Evolutionary conservation across 148 eudicot species (phyloP).

Genomic region (Silene conica): DNA sequence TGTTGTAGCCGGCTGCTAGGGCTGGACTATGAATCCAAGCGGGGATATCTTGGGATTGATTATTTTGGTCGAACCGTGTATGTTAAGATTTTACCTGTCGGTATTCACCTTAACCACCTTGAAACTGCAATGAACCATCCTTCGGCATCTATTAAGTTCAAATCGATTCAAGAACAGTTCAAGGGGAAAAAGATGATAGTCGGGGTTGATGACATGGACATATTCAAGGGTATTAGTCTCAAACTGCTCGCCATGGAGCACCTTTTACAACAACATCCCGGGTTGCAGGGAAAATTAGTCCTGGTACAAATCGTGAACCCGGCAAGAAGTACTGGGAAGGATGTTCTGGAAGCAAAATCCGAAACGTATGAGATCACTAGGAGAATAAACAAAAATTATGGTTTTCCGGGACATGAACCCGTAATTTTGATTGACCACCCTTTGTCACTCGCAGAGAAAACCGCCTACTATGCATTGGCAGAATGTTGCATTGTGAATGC

Average conservation of each 20-base stretch:
- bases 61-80: constrained; percentile 63
- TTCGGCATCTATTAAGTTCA: constrained; percentile 41
- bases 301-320: constrained; percentile 69
- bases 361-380: constrained; percentile 45
- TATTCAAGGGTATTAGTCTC: constrained; percentile 71
- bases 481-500: constrained; percentile 80
- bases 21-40: constrained; percentile 55
- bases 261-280: constrained; percentile 35
- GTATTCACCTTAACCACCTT: constrained; percentile 52
- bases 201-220: constrained; percentile 84
- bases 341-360: constrained; percentile 53
- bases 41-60: constrained; percentile 68
- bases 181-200: constrained; percentile 50
- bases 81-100: constrained; percentile 61
- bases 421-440: constrained; percentile 54
- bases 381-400: constrained; percentile 48
- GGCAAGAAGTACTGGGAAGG: constrained; percentile 71
- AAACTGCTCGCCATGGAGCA: constrained; percentile 62
- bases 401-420: constrained; percentile 44
- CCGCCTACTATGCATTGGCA: constrained; percentile 62
- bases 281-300: constrained; percentile 39
- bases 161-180: constrained; percentile 48
- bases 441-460: constrained; percentile 48
- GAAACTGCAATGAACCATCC: constrained; percentile 53
- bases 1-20: constrained; percentile 69